phyloP scores from a whole-genome alignment of 2,329 filamentous ascomycete species.

The Alternaria longipes region DNA sequence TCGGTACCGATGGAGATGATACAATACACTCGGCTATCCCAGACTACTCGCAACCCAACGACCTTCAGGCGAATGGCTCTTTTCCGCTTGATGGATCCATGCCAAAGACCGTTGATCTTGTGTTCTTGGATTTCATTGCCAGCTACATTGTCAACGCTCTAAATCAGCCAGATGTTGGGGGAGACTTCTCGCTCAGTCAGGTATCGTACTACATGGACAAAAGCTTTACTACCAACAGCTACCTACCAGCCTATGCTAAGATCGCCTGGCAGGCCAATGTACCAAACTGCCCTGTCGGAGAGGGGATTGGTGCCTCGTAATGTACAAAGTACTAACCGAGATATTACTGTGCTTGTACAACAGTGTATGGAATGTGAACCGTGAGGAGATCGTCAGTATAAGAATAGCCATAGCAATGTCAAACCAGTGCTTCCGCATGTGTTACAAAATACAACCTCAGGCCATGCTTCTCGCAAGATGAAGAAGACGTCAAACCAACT shows the following conservation, averaged over 20 bases:
- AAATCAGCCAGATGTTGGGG: constrained; percentile 44
- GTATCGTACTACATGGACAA: constrained; percentile 52
- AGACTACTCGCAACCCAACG: constrained; percentile 59
- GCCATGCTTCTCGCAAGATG: background rate
- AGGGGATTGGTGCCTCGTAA: constrained; percentile 38
- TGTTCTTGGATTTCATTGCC: constrained; percentile 63
- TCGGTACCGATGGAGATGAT: constrained; percentile 66
- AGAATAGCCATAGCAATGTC: background rate
- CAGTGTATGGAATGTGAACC: background rate
- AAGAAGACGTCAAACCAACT: background rate
- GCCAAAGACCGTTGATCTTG: constrained; percentile 61
- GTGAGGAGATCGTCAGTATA: background rate
- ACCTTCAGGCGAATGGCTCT: constrained; percentile 60
- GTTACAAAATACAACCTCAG: background rate
- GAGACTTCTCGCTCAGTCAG: constrained; percentile 39
- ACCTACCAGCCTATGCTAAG: constrained; percentile 54
- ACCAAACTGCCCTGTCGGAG: constrained; percentile 52
- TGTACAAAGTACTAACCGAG: background rate
- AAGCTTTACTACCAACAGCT: constrained; percentile 55
- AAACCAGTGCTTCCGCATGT: background rate
- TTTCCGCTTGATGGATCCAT: constrained; percentile 56
- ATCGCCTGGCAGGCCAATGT: constrained; percentile 53
- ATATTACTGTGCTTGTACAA: background rate
- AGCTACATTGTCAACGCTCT: constrained; percentile 49
- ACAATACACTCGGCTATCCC: constrained; percentile 62